phyloP scores from a whole-genome alignment of 2,329 filamentous ascomycete species.

The Aureobasidium sp. region DNA sequence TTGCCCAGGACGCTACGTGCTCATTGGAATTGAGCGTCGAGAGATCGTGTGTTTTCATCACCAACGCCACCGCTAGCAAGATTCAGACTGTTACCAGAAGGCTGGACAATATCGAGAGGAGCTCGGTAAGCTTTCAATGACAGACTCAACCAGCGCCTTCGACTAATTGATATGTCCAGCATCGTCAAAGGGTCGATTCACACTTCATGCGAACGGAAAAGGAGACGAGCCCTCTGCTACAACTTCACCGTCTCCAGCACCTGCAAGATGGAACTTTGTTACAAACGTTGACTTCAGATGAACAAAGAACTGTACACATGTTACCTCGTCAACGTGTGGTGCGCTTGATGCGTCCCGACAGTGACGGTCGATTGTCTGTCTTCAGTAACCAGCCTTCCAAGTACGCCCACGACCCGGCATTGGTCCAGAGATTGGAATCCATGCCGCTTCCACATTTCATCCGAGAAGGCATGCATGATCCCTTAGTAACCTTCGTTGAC shows the following conservation, averaged over 20 bases:
- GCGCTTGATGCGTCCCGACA: neutral
- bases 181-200: neutral
- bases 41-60: neutral
- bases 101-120: slow-evolving; percentile 13
- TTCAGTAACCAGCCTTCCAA: neutral
- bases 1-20: neutral
- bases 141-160: neutral
- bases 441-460: neutral
- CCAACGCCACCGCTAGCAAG: neutral
- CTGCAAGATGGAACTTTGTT: neutral
- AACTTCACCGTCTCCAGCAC: neutral
- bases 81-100: neutral
- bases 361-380: neutral
- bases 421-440: neutral
- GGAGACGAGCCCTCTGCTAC: neutral
- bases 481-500: neutral
- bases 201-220: slow-evolving; percentile 12
- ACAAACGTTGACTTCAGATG: neutral
- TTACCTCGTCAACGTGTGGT: neutral
- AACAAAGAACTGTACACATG: neutral
- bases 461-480: slow-evolving; percentile 4
- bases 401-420: neutral
- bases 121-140: neutral
- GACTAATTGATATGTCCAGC: neutral
- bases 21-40: neutral